Percentiles rank a stretch among this genome's conserved stretches.
phyloP scores from a whole-genome alignment of 805 yeast species.

The Kuraishia borneana region DNA sequence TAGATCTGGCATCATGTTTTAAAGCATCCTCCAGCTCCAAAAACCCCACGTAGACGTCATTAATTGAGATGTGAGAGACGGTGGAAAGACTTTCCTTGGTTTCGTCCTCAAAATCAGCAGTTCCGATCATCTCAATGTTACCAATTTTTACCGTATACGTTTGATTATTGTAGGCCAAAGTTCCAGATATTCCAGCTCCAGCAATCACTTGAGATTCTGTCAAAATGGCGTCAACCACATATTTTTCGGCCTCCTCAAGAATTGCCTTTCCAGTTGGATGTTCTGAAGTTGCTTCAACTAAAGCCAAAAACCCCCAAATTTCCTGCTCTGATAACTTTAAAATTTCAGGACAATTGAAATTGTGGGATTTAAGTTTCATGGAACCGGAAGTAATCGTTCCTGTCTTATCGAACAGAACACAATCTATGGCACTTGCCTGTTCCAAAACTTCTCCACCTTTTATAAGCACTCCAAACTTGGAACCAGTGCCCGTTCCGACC shows the following conservation, averaged over 20 bases:
- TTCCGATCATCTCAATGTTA: constrained; percentile 28
- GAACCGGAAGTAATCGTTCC: constrained; percentile 88
- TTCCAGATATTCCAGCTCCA: constrained; percentile 35
- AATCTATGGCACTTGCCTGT: constrained; percentile 48
- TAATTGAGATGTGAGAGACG: constrained; percentile 33
- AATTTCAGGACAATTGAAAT: constrained; percentile 6
- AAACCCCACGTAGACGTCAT: constrained; percentile 49
- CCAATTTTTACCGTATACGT: constrained; percentile 39
- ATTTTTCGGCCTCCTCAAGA: not conserved
- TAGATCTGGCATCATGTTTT: constrained; percentile 52
- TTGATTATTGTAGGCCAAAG: constrained; percentile 11
- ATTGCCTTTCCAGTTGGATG: constrained; percentile 78
- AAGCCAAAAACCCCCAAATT: constrained; percentile 43
- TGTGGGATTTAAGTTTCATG: constrained; percentile 34
- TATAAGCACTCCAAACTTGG: constrained; percentile 76
- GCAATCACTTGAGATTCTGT: constrained; percentile 23
- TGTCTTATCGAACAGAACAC: constrained; percentile 84
- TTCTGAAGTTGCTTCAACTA: constrained; percentile 62
- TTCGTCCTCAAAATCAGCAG: constrained; percentile 7
- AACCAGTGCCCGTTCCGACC: constrained; percentile 98
- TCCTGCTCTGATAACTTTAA: constrained; percentile 1
- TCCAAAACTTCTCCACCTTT: constrained; percentile 92
- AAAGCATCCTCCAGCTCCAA: constrained; percentile 58
- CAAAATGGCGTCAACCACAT: constrained; percentile 10
- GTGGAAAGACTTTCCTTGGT: constrained; percentile 6